Evolutionary conservation across 139 green algal genomes (phyloP).

Genomic region (Nannochloris sp.): DNA sequence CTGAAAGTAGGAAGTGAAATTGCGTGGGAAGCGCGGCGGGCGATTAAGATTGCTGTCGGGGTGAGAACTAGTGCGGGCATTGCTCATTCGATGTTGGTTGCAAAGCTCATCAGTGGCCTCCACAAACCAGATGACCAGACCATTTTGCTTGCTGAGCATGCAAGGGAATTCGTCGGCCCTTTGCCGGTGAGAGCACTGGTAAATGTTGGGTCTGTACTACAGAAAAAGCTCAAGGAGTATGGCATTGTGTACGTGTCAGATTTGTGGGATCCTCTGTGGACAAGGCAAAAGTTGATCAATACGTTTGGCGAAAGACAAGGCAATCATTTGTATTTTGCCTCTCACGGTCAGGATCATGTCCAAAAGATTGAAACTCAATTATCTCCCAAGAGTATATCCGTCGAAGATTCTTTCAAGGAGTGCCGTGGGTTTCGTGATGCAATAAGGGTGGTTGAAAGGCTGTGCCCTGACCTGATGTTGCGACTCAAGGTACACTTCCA

Average conservation of each 20-base stretch:
- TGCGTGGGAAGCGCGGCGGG: slow-evolving; percentile 42
- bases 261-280: slow-evolving; percentile 3
- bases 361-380: slow-evolving; percentile 38
- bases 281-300: slow-evolving; percentile 19
- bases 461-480: slow-evolving; percentile 60
- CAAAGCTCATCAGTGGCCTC: slow-evolving; percentile 68
- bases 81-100: slow-evolving; percentile 61
- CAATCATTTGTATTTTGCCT: slow-evolving; percentile 14
- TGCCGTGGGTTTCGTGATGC: slow-evolving; percentile 29
- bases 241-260: slow-evolving; percentile 4
- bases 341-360: slow-evolving; percentile 39
- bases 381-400: slow-evolving; percentile 58
- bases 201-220: slow-evolving; percentile 40
- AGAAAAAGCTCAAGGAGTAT: slow-evolving; percentile 26
- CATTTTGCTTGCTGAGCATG: slow-evolving; percentile 41
- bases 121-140: slow-evolving; percentile 84
- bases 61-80: slow-evolving; percentile 56
- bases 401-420: slow-evolving; percentile 62
- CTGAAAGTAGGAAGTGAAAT: slow-evolving; percentile 45
- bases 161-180: slow-evolving; percentile 41
- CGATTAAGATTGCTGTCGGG: slow-evolving; percentile 33
- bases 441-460: slow-evolving; percentile 34
- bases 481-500: slow-evolving; percentile 47
- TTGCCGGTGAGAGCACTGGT: slow-evolving; percentile 45
- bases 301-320: slow-evolving; percentile 35